phyloP scores from a whole-genome alignment of 768 basidiomycete genomes.

The Trametopsis cervina region DNA sequence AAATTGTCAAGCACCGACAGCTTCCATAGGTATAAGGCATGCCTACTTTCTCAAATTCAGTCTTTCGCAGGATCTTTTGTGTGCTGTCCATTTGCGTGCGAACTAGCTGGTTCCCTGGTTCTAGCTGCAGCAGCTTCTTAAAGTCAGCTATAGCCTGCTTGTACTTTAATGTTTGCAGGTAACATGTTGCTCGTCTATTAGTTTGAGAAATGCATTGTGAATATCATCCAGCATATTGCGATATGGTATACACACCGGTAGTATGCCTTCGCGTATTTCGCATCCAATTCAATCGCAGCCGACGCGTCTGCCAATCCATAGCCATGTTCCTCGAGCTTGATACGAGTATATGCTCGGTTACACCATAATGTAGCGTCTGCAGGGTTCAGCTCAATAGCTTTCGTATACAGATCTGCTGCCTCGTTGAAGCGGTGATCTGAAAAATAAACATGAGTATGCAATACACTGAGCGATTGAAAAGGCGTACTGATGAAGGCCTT shows the following conservation, averaged over 20 bases:
- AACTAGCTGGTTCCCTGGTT: constrained; percentile 81
- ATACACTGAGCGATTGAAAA: constrained; percentile 1
- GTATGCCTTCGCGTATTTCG: constrained; percentile 86
- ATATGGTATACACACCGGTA: constrained; percentile 48
- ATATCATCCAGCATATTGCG: background rate
- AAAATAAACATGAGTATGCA: constrained; percentile 1
- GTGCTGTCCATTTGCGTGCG: constrained; percentile 79
- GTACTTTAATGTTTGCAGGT: constrained; percentile 85
- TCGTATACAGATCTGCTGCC: constrained; percentile 74
- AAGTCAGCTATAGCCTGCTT: constrained; percentile 85
- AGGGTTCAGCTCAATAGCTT: constrained; percentile 85
- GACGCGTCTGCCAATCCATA: constrained; percentile 84
- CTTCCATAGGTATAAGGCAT: background rate
- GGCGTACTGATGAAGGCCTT: constrained; percentile 70
- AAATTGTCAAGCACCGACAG: background rate
- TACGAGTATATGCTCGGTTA: constrained; percentile 88
- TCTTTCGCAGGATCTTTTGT: constrained; percentile 82
- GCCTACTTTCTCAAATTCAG: constrained; percentile 85
- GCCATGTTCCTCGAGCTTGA: constrained; percentile 91
- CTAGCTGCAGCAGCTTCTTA: constrained; percentile 73
- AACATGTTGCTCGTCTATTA: constrained; percentile 85
- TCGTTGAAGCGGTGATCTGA: constrained; percentile 68
- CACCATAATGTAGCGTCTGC: constrained; percentile 87
- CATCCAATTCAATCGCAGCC: constrained; percentile 82
- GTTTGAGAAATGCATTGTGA: background rate